Conservation (phyloP, 805 yeast genomes). For the Wickerhamiella occidentalis region DNA sequence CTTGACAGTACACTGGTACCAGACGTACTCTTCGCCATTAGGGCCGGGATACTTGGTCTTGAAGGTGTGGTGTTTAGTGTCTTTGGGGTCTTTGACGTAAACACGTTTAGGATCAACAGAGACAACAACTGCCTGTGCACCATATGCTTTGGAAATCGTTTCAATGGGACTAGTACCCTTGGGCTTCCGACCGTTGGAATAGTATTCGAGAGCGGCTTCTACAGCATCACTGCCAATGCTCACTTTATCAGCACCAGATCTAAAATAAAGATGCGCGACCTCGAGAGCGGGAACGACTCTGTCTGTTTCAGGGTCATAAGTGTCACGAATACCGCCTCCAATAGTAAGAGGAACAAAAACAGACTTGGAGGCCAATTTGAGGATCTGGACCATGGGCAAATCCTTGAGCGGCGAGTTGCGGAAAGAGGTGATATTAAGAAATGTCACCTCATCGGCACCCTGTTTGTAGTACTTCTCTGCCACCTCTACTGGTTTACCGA, state of each 20-base stretch:
- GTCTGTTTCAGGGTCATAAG: conserved; percentile 68
- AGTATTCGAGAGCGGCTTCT: conserved; percentile 71
- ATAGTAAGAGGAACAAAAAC: conserved; percentile 95
- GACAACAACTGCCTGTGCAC: conserved; percentile 94
- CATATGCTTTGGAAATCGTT: conserved; percentile 82
- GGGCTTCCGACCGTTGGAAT: conserved; percentile 42
- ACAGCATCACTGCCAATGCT: conserved; percentile 98
- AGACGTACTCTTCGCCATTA: conserved; percentile 77
- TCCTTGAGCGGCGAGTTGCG: conserved; percentile 87
- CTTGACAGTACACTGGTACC: conserved; percentile 91
- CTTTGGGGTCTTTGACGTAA: conserved; percentile 52
- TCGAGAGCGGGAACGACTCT: conserved; percentile 69
- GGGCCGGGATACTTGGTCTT: conserved; percentile 63
- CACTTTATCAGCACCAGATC: conserved; percentile 96
- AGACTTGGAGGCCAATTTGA: conserved; percentile 69
- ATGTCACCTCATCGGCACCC: conserved; percentile 96
- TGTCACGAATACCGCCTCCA: conserved; percentile 95
- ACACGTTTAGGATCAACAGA: conserved; percentile 95
- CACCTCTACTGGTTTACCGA: conserved; percentile 92
- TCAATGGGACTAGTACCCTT: conserved; percentile 84
- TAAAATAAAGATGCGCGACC: conserved; percentile 83
- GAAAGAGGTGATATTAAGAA: conserved; percentile 88
- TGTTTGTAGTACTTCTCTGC: conserved; percentile 83
- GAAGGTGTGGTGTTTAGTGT: conserved; percentile 51
- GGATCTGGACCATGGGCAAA: conserved; percentile 89